phyloP scores from a whole-genome alignment of 805 yeast genomes.

The Saturnispora bothae region DNA sequence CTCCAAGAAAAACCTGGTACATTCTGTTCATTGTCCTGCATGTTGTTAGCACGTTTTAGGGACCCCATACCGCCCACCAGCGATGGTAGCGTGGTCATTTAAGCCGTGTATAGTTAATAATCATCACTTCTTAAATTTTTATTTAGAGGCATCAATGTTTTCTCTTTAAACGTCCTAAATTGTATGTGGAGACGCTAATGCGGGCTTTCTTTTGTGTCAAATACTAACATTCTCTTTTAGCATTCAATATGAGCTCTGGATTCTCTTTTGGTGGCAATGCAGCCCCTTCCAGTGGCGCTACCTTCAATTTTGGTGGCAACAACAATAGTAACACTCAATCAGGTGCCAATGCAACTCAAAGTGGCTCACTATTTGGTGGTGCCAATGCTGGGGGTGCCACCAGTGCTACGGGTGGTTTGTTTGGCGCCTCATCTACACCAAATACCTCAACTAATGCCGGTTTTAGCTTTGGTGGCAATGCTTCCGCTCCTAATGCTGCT shows the following conservation, averaged over 20 bases:
- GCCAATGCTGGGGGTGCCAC: neutral
- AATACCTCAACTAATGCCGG: neutral
- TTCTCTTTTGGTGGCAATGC: slow-evolving; percentile 1
- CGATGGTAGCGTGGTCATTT: slow-evolving; percentile 5
- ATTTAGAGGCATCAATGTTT: neutral
- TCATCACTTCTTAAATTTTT: neutral
- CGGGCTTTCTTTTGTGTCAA: neutral
- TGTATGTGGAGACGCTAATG: neutral
- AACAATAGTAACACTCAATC: no score
- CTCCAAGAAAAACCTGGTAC: slow-evolving; percentile 19
- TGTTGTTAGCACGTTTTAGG: slow-evolving; percentile 14
- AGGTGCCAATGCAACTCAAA: slow-evolving; percentile 1
- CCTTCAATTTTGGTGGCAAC: slow-evolving; percentile 2
- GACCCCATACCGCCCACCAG: slow-evolving; percentile 4
- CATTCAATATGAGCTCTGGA: slow-evolving; percentile 1
- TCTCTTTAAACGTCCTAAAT: neutral
- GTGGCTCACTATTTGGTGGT: neutral
- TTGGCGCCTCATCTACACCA: neutral
- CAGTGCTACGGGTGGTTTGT: neutral
- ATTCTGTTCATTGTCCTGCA: slow-evolving; percentile 24
- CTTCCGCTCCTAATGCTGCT: neutral
- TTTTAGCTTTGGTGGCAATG: neutral
- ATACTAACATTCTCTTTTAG: neutral
- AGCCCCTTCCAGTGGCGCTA: neutral
- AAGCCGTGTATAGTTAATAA: no score